These are phyloP conservation scores for Auricularia sp. DNA, from an alignment of 768 basidiomycete genomes.

Conservation along the genomic window DNA sequence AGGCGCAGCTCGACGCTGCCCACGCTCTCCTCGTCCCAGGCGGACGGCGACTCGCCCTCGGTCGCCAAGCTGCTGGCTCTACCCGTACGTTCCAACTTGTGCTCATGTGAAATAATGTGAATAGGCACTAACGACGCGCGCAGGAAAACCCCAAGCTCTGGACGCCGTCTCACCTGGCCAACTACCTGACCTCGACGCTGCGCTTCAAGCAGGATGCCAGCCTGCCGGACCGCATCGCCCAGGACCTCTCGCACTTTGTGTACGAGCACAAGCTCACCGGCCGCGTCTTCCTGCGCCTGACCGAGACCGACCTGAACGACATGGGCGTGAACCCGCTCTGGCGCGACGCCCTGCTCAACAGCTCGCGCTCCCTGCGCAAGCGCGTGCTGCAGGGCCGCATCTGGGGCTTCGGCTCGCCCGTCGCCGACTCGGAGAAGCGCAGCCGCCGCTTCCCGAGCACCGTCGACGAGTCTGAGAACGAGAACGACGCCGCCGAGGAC, in stretches of 20 bases:
- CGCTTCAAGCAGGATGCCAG: slow-evolving; percentile 23
- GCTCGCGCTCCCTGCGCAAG: slow-evolving; percentile 47
- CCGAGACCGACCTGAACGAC: slow-evolving; percentile 44
- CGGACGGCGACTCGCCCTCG: slow-evolving; percentile 12
- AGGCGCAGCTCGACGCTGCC: slow-evolving; percentile 10
- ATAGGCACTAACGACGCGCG: slow-evolving; percentile 1
- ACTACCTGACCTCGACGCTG: slow-evolving; percentile 41
- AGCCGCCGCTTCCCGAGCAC: slow-evolving; percentile 13
- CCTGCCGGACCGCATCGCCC: slow-evolving; percentile 28
- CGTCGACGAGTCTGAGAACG: slow-evolving; percentile 7
- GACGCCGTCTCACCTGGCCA: slow-evolving; percentile 45
- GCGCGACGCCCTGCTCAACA: slow-evolving; percentile 41
- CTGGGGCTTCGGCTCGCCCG: slow-evolving; percentile 26
- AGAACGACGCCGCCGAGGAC: background rate
- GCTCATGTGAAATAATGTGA: background rate
- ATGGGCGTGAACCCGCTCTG: slow-evolving; percentile 43
- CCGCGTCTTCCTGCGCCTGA: slow-evolving; percentile 47
- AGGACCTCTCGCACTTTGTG: slow-evolving; percentile 43
- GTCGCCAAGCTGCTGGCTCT: background rate
- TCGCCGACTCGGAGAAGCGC: slow-evolving; percentile 12
- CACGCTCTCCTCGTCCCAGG: slow-evolving; percentile 5
- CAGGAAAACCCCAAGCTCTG: slow-evolving; percentile 56
- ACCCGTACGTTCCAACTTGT: slow-evolving; percentile 1
- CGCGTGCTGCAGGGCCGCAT: slow-evolving; percentile 48
- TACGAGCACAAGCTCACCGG: slow-evolving; percentile 43